Conservation (phyloP, 1,284 basidiomycete genomes). For the Acaromyces ingoldii region DNA sequence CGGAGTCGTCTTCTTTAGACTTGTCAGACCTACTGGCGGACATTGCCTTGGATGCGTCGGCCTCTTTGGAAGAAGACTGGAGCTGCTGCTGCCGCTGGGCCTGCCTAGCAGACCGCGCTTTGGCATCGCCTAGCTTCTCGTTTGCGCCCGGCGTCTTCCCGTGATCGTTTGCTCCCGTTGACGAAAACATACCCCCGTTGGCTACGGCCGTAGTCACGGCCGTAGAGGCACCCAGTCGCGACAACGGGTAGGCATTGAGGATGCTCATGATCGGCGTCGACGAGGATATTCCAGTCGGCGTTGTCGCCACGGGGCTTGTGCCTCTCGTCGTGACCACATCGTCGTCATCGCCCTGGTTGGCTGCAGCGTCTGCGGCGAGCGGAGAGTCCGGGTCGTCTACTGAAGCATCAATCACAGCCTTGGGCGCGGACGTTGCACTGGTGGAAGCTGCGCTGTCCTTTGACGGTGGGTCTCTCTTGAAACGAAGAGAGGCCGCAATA, state of each 20-base stretch:
- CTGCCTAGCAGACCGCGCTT: too few species aligned
- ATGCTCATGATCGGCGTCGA: conserved; percentile 36
- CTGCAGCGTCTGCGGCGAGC: too few species aligned
- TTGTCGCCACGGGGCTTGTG: conserved; percentile 6
- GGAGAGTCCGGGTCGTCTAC: too few species aligned
- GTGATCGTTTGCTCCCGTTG: too few species aligned
- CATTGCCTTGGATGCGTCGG: neutral
- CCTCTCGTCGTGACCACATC: neutral
- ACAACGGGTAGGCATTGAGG: conserved; percentile 35
- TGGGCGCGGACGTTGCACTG: too few species aligned
- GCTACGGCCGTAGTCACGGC: conserved; percentile 34
- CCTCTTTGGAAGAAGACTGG: too few species aligned
- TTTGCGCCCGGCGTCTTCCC: neutral
- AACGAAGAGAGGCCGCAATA: conserved; percentile 2
- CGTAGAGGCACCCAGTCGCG: conserved; percentile 31
- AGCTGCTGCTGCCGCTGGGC: neutral
- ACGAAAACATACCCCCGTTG: conserved; percentile 13
- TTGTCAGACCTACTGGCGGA: neutral
- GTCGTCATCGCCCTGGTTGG: neutral
- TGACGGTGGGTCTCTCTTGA: neutral
- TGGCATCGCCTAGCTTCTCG: too few species aligned
- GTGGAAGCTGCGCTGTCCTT: neutral
- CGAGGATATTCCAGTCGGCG: conserved; percentile 15
- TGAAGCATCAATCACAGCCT: too few species aligned
- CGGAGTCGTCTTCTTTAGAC: neutral